A percentile compares a stretch with the other conserved stretches of the same genome.
Evolutionary conservation across 495 filamentous ascomycete species (phyloP).

Genomic region (Bombardia bombarda): DNA sequence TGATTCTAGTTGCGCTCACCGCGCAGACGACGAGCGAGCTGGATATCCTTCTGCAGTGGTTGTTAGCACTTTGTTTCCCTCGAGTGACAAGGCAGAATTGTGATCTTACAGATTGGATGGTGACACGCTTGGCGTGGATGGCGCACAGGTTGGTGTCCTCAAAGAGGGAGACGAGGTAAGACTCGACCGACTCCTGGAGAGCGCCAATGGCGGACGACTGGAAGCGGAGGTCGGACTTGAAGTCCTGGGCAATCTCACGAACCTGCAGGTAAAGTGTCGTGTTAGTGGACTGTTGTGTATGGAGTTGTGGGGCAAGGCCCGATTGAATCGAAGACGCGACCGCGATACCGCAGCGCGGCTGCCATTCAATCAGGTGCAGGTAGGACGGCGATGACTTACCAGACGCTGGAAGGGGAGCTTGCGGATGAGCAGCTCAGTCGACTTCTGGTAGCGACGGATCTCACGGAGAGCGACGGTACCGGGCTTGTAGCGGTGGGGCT

Average conservation of each 20-base stretch:
- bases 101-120: slow-evolving; percentile 63
- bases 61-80: slow-evolving; percentile 26
- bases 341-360: neutral
- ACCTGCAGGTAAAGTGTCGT: slow-evolving; percentile 37
- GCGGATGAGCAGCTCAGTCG: slow-evolving; percentile 99
- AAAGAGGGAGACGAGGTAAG: slow-evolving; percentile 99
- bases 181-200: slow-evolving; percentile 99
- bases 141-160: slow-evolving; percentile 99
- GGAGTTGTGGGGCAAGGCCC: neutral
- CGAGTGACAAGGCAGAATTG: too few relatives aligned
- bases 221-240: slow-evolving; percentile 99
- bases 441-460: slow-evolving; percentile 99
- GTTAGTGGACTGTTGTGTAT: slow-evolving; percentile 25
- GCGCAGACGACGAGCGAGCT: slow-evolving; percentile 92
- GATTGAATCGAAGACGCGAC: slow-evolving; percentile 6
- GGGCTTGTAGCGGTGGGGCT: slow-evolving; percentile 99
- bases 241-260: slow-evolving; percentile 99
- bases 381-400: slow-evolving; percentile 38
- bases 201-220: slow-evolving; percentile 99
- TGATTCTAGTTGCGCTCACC: slow-evolving; percentile 67
- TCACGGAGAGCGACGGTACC: slow-evolving; percentile 99
- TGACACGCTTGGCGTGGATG: slow-evolving; percentile 99
- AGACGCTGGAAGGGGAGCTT: slow-evolving; percentile 99
- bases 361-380: too few relatives aligned
- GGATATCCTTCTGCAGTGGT: slow-evolving; percentile 73